Evolutionary conservation across 1,139 yeast species (phyloP).

Genomic region (Zygosaccharomyces sapae): DNA sequence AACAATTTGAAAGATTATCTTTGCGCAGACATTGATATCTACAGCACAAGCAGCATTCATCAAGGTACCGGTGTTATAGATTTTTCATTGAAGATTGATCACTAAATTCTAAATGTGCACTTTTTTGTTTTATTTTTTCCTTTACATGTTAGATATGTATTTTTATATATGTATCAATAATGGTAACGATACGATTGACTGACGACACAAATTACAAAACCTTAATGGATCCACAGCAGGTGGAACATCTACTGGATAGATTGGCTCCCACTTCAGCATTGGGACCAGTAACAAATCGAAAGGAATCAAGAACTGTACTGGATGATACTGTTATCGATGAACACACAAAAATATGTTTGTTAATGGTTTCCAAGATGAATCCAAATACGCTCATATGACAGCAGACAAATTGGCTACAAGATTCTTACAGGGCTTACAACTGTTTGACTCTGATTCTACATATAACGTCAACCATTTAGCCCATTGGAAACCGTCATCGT

Average conservation of each 20-base stretch:
- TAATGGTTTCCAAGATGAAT: conserved; percentile 19
- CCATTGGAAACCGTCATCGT: conserved; percentile 79
- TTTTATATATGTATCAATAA: not conserved
- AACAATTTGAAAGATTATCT: conserved; percentile 62
- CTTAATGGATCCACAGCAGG: conserved; percentile 8
- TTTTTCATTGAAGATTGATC: conserved; percentile 78
- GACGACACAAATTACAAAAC: not conserved
- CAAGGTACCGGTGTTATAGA: conserved; percentile 83
- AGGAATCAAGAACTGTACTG: conserved; percentile 9
- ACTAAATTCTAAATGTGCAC: too few relatives aligned
- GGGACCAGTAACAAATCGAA: conserved; percentile 13
- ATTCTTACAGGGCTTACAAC: conserved; percentile 24
- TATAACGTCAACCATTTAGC: conserved; percentile 79
- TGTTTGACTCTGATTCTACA: conserved; percentile 21
- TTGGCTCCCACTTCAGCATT: conserved; percentile 19
- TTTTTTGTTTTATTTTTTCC: too few relatives aligned
- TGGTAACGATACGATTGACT: not conserved
- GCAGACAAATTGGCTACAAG: conserved; percentile 18
- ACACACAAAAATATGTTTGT: conserved; percentile 16
- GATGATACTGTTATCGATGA: conserved; percentile 21
- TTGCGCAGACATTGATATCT: conserved; percentile 79
- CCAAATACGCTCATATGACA: conserved; percentile 12
- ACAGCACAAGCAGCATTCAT: conserved; percentile 86
- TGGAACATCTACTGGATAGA: conserved; percentile 11
- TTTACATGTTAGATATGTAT: not conserved